Percentiles rank a stretch among this genome's conserved stretches.
These are phyloP conservation scores for Adansonia digitata DNA, from an alignment of 345 rosid species.

Conservation along the genomic window DNA sequence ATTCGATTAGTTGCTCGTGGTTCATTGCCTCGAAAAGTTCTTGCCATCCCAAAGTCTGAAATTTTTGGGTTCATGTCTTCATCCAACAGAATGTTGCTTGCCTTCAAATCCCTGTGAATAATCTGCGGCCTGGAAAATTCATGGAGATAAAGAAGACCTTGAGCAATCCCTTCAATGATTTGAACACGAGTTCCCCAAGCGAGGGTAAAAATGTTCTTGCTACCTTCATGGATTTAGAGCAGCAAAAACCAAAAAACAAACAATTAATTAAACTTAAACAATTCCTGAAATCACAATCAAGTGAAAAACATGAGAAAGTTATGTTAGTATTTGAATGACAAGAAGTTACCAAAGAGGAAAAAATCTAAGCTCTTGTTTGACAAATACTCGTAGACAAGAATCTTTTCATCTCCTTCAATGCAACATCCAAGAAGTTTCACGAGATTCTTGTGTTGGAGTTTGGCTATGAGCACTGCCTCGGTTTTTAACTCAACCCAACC, in stretches of 20 bases:
- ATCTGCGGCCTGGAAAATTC: constrained; percentile 1
- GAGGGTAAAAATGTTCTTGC: background rate
- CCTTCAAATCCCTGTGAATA: constrained; percentile 22
- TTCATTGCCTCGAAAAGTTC: background rate
- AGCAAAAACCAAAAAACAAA: background rate
- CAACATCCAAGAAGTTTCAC: constrained; percentile 11
- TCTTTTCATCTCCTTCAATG: constrained; percentile 6
- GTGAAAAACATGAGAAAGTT: background rate
- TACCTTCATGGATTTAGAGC: background rate
- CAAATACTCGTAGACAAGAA: background rate
- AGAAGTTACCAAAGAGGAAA: constrained; percentile 2
- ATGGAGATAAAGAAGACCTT: constrained; percentile 42
- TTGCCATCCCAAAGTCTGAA: constrained; percentile 5
- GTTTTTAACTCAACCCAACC: background rate
- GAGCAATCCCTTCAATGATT: constrained; percentile 28
- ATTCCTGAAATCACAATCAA: background rate
- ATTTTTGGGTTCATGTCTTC: background rate
- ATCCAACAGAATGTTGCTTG: constrained; percentile 28
- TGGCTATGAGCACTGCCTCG: background rate
- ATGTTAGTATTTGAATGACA: background rate
- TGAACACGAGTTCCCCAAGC: constrained; percentile 19
- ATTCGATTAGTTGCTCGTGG: background rate
- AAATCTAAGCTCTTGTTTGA: constrained; percentile 1
- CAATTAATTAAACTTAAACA: background rate
- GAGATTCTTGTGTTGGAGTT: constrained; percentile 4